phyloP scores from a whole-genome alignment of 2,329 filamentous ascomycete genomes.

The Ophiostoma ips region DNA sequence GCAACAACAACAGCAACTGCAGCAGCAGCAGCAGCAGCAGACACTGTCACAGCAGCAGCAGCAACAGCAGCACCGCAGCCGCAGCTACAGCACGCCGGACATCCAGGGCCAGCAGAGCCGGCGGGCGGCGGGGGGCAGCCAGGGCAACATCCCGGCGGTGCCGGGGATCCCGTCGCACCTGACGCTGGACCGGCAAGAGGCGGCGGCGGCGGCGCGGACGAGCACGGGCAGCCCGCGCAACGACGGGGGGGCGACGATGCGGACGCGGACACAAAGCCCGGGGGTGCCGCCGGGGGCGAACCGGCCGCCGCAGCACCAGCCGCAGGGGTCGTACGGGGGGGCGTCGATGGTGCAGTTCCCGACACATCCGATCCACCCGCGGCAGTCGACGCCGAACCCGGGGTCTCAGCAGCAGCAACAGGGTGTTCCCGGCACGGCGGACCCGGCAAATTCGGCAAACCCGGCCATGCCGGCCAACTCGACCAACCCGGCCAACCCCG shows the following conservation, averaged over 20 bases:
- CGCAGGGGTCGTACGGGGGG: constrained; percentile 27
- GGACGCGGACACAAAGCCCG: constrained; percentile 58
- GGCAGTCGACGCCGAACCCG: constrained; percentile 32
- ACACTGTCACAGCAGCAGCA: too few species aligned
- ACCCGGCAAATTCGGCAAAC: too few species aligned
- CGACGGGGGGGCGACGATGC: constrained; percentile 50
- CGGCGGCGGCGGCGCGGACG: constrained; percentile 60
- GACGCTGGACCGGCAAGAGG: constrained; percentile 37
- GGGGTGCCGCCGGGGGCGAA: constrained; percentile 37
- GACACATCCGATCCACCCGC: constrained; percentile 36
- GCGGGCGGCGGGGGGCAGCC: constrained; percentile 40
- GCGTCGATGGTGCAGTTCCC: constrained; percentile 44
- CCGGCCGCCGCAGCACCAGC: constrained; percentile 32
- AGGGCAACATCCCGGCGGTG: constrained; percentile 48
- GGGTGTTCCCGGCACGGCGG: too few species aligned
- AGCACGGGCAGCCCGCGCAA: constrained; percentile 67
- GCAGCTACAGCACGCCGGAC: constrained; percentile 91
- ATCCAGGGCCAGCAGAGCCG: constrained; percentile 60
- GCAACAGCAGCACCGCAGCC: constrained; percentile 47
- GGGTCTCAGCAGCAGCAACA: too few species aligned
- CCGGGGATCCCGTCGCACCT: constrained; percentile 64
- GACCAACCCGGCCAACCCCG: constrained; percentile 21
- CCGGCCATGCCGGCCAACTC: constrained; percentile 17
- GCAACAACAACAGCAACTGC: constrained; percentile 28
- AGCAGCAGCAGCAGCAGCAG: constrained; percentile 88